These are phyloP conservation scores for Colletotrichum lentis DNA, from an alignment of 2,329 filamentous ascomycete genomes.

Conservation along the genomic window DNA sequence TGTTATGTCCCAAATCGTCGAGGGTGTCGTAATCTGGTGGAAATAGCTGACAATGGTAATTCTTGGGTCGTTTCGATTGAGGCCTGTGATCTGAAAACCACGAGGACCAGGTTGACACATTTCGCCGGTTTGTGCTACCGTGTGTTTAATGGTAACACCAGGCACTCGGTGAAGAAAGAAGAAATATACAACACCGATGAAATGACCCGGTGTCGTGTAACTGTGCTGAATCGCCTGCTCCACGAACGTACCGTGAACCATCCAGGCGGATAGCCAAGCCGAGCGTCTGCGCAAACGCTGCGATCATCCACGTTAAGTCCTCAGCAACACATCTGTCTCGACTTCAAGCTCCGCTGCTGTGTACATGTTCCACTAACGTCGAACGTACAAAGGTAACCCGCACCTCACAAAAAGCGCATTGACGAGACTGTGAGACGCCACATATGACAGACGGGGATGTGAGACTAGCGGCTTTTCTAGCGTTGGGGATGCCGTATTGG, in stretches of 20 bases:
- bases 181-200: constrained; percentile 12
- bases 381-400: background rate
- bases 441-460: constrained; percentile 19
- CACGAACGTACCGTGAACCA: constrained; percentile 1
- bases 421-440: constrained; percentile 6
- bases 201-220: background rate
- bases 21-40: background rate
- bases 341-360: background rate
- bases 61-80: background rate
- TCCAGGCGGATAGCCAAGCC: background rate
- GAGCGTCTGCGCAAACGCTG: background rate
- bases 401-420: background rate
- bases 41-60: background rate
- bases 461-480: constrained; percentile 15
- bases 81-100: background rate
- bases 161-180: constrained; percentile 19
- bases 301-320: background rate
- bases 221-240: background rate
- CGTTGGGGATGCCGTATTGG: constrained; percentile 5
- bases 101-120: background rate
- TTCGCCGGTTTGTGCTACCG: constrained; percentile 2
- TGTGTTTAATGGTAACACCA: background rate
- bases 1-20: background rate
- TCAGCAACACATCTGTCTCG: background rate
- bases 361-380: background rate